Conservation (phyloP, 2,329 filamentous ascomycete genomes). For the Ascocoryne sarcoides region DNA sequence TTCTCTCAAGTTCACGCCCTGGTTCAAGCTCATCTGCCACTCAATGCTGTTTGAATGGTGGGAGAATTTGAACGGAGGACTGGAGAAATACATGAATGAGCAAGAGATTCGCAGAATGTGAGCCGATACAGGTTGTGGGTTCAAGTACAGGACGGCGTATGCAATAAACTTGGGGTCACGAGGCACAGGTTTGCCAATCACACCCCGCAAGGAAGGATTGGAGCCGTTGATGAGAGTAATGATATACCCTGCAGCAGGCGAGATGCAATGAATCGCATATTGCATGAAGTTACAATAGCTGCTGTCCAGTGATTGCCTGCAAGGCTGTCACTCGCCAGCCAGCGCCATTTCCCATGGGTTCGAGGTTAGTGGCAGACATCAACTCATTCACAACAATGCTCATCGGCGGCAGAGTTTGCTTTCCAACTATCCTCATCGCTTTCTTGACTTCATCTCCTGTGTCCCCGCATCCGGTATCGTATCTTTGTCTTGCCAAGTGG, state of each 20-base stretch:
- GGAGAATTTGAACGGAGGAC: slow-evolving; percentile 69
- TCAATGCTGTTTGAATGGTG: slow-evolving; percentile 98
- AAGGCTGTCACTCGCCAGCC: no score
- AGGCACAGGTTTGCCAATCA: not conserved
- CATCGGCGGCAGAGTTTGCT: no score
- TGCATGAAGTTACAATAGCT: no score
- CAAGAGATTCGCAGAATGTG: slow-evolving; percentile 79
- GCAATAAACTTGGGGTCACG: not conserved
- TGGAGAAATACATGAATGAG: slow-evolving; percentile 83
- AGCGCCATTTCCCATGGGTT: no score
- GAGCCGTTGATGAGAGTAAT: not conserved
- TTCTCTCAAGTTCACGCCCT: slow-evolving; percentile 81
- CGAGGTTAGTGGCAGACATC: no score
- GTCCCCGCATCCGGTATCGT: slow-evolving; percentile 1
- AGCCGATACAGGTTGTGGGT: slow-evolving; percentile 7
- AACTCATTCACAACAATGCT: no score
- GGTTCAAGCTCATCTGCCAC: slow-evolving; percentile 99
- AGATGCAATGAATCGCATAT: not conserved
- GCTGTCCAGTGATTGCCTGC: no score
- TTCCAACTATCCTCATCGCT: not conserved
- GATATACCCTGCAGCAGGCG: not conserved
- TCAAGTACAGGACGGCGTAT: not conserved
- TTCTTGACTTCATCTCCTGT: not conserved
- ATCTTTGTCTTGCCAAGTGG: not conserved
- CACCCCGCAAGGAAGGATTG: slow-evolving; percentile 1